These are phyloP conservation scores for Podospora didyma DNA, from an alignment of 495 filamentous ascomycete genomes.

Conservation along the genomic window DNA sequence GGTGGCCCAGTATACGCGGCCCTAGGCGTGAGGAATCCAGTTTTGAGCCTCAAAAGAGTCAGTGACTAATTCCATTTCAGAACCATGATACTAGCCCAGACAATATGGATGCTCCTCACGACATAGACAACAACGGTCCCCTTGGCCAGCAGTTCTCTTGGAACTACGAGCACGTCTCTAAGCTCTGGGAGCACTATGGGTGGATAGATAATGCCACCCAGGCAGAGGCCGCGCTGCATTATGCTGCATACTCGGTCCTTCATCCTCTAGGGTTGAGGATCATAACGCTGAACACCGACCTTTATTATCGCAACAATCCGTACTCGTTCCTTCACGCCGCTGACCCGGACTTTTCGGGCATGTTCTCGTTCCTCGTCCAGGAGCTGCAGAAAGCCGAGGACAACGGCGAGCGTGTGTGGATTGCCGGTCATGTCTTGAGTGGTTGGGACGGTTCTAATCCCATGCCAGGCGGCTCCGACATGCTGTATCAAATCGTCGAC, in stretches of 20 bases:
- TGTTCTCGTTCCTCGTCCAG: conserved; percentile 46
- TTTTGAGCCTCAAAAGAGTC: neutral
- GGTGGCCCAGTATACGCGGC: conserved; percentile 52
- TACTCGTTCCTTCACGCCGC: conserved; percentile 45
- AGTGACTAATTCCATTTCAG: conserved; percentile 16
- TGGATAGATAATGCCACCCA: conserved; percentile 44
- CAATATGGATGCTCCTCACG: conserved; percentile 47
- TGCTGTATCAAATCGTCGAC: conserved; percentile 55
- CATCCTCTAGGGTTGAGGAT: conserved; percentile 47
- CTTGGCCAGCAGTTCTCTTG: conserved; percentile 54
- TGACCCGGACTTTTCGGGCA: conserved; percentile 48
- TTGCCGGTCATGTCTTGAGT: conserved; percentile 49
- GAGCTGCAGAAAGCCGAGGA: conserved; percentile 53
- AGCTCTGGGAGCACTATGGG: conserved; percentile 48
- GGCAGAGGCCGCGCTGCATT: conserved; percentile 43
- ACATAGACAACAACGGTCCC: conserved; percentile 39
- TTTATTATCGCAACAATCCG: conserved; percentile 48
- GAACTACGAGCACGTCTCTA: conserved; percentile 52
- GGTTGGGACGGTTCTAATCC: conserved; percentile 52
- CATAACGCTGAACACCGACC: conserved; percentile 52
- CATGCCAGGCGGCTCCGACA: conserved; percentile 46
- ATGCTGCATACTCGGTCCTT: conserved; percentile 48
- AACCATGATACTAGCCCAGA: conserved; percentile 56
- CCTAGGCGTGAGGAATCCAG: conserved; percentile 27
- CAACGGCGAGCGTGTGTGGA: conserved; percentile 49